Percentiles rank a stretch among this genome's conserved stretches.
Evolutionary conservation across 1,139 yeast genomes (phyloP).

Genomic region (Blastobotrys elegans): DNA sequence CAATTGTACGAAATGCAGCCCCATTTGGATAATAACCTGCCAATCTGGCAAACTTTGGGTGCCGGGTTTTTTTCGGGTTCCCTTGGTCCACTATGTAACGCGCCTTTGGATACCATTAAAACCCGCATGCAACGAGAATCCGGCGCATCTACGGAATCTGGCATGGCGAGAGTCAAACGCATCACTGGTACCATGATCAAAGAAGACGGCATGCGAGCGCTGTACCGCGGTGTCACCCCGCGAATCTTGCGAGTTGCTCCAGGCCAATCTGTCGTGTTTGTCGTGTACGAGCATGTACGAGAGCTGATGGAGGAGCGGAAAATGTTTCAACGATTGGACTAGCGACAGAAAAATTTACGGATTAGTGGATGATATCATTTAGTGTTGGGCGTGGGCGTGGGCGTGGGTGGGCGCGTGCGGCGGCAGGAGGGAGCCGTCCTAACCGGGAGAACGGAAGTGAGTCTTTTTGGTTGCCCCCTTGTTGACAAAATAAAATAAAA

Average conservation of each 20-base stretch:
- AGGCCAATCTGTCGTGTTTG: slow-evolving; percentile 97
- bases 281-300: slow-evolving; percentile 89
- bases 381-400: too few relatives aligned
- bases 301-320: slow-evolving; percentile 54
- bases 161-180: slow-evolving; percentile 68
- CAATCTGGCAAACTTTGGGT: slow-evolving; percentile 90
- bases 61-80: slow-evolving; percentile 95
- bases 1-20: slow-evolving; percentile 54
- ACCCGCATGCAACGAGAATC: slow-evolving; percentile 94
- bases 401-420: too few relatives aligned
- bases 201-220: slow-evolving; percentile 84
- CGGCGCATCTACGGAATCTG: slow-evolving; percentile 62
- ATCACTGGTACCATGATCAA: slow-evolving; percentile 77
- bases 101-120: slow-evolving; percentile 95
- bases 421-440: too few relatives aligned
- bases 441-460: too few relatives aligned
- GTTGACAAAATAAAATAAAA: too few relatives aligned
- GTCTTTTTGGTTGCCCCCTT: too few relatives aligned
- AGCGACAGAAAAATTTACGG: too few relatives aligned
- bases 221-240: slow-evolving; percentile 96
- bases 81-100: slow-evolving; percentile 94
- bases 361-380: too few relatives aligned
- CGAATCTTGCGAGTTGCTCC: slow-evolving; percentile 99
- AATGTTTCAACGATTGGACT: slow-evolving; percentile 20
- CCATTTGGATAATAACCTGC: slow-evolving; percentile 60